Evolutionary conservation across 345 rosid species (phyloP).

Genomic region (Zanthoxylum bungeanum): DNA sequence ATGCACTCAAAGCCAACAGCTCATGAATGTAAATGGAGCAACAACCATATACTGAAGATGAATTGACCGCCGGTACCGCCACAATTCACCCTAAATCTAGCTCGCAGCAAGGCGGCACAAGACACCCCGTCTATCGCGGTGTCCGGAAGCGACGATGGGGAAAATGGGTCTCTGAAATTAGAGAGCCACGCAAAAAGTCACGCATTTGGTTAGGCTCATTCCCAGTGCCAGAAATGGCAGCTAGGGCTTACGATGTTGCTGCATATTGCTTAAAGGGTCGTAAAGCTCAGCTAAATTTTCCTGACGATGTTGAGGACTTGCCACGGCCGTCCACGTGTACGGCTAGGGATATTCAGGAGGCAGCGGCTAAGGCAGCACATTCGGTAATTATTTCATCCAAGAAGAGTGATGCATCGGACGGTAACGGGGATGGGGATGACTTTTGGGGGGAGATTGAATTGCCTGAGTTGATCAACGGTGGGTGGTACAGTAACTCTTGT

Average conservation of each 20-base stretch:
- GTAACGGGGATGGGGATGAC: conserved; percentile 37
- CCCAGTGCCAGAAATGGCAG: conserved; percentile 85
- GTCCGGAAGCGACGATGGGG: conserved; percentile 88
- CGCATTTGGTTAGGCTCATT: conserved; percentile 90
- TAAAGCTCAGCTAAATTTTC: conserved; percentile 81
- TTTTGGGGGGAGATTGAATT: conserved; percentile 80
- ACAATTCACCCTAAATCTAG: conserved; percentile 1
- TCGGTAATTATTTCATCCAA: conserved; percentile 17
- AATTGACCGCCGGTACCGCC: conserved; percentile 20
- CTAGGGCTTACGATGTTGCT: conserved; percentile 81
- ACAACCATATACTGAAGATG: conserved; percentile 38
- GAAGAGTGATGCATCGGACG: conserved; percentile 24
- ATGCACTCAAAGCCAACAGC: conserved; percentile 18
- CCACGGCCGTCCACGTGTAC: conserved; percentile 57
- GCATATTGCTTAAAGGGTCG: conserved; percentile 70
- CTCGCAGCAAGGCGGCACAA: conserved; percentile 28
- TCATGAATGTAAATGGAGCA: conserved; percentile 40
- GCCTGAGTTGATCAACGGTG: conserved; percentile 51
- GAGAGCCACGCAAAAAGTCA: conserved; percentile 83
- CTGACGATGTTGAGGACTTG: conserved; percentile 56
- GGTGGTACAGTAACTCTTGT: conserved; percentile 34
- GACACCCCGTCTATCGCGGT: conserved; percentile 69
- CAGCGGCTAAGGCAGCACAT: conserved; percentile 71
- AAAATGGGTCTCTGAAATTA: conserved; percentile 87
- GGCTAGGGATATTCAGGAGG: conserved; percentile 73